Evolutionary conservation across 176 grass and related monocot species (phyloP), one percentile per base, ranked within the genome.

Genomic region (Lolium multiflorum): DNA sequence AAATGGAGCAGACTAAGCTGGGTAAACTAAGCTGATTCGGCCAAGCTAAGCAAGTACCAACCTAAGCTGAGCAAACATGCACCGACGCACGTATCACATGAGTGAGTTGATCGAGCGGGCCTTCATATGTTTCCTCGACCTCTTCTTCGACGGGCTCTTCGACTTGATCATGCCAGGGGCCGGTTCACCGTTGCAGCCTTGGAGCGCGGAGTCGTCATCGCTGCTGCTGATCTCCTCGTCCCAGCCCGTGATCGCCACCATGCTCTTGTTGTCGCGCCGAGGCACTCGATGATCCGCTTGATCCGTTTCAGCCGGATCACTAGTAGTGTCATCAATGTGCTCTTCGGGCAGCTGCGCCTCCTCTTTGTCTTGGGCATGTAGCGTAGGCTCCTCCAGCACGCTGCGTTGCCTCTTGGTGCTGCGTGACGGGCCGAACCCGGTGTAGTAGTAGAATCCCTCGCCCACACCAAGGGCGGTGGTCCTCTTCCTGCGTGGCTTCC

Each of bases 371-470:
- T 71, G 24, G 22, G 11, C 13, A 16, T 26, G 59, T 1, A 66
- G 74, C 1, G n/a, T n/a, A n/a, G n/a, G n/a, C n/a, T n/a, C n/a
- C n/a, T n/a, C n/a, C 21, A n/a, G 69, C 11, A 64, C 17, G 28
- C 48, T 39, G 38, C 83, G 67, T 5, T 87, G 57, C 54, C 79
- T 88, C 70, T 95, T 95, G 52, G 16, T 70, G 38, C 1, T 21
- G 6, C 86, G 62, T 64, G 26, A 92, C 0, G 86, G 83, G 5
- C 82, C 82, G n/a, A 92, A 95, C 4, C 90, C 88, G 0, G 76
- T 12, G 14, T 92, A 95, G 68, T 95, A 90, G 71, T 90, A 92
- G 79, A 90, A 87, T 5, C 57, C 89, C 66, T 83, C 74, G 1
- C 65, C 52, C 17, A 5, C 66, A 0, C 26, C 48, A 4, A 31